phyloP scores from a whole-genome alignment of 441 rosid genomes.

The Mallotus repandus region DNA sequence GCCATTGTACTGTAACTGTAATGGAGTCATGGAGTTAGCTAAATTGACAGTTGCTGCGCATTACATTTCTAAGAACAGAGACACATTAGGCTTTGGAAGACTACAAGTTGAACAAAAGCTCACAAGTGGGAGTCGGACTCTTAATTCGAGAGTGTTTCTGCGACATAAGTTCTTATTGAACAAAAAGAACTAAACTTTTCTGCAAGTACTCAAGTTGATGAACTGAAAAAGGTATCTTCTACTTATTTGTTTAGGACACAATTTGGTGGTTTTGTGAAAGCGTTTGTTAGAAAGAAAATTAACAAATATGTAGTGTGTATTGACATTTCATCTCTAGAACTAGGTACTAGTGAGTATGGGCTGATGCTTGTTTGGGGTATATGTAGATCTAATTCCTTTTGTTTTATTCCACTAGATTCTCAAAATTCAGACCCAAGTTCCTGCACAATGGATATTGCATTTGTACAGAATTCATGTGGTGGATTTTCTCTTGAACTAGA shows the following conservation, averaged over 20 bases:
- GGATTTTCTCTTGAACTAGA: constrained; percentile 53
- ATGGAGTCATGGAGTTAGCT: constrained; percentile 40
- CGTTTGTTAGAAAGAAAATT: constrained; percentile 49
- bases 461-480: constrained; percentile 42
- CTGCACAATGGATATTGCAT: constrained; percentile 44
- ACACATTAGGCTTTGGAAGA: constrained; percentile 26
- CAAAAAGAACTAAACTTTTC: constrained; percentile 37
- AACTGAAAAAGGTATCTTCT: constrained; percentile 39
- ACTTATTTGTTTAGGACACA: constrained; percentile 69
- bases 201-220: constrained; percentile 37
- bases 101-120: too few relatives aligned
- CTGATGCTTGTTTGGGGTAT: constrained; percentile 68
- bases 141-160: constrained; percentile 39
- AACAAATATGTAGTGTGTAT: constrained; percentile 49
- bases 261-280: constrained; percentile 62
- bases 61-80: constrained; percentile 29
- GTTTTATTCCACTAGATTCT: constrained; percentile 48
- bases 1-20: constrained; percentile 32
- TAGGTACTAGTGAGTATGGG: constrained; percentile 27
- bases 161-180: too few relatives aligned
- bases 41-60: constrained; percentile 28
- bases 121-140: constrained; percentile 7
- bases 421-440: constrained; percentile 34
- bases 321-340: constrained; percentile 56
- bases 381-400: constrained; percentile 59